Percentiles rank a stretch among this genome's conserved stretches.
These are phyloP conservation scores for Cercospora citrullina DNA, from an alignment of 2,329 filamentous ascomycete genomes.

Conservation along the genomic window DNA sequence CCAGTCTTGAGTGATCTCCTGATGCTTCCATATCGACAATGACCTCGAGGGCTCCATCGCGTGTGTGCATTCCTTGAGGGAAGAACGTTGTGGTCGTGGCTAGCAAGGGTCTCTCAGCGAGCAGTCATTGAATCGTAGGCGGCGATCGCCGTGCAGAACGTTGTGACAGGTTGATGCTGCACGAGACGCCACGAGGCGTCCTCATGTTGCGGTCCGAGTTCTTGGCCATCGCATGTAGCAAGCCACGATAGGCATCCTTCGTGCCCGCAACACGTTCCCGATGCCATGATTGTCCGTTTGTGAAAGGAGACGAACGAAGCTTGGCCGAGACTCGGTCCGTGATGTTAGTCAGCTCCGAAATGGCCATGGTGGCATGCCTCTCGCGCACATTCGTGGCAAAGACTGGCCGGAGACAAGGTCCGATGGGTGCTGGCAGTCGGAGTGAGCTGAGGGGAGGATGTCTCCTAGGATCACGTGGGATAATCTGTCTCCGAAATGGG, in stretches of 20 bases:
- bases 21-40: not conserved
- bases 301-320: not conserved
- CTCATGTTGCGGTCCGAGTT: not conserved
- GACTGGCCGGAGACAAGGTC: not conserved
- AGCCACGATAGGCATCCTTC: not conserved
- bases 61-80: not conserved
- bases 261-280: not conserved
- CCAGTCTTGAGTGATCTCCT: not conserved
- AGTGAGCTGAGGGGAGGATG: not conserved
- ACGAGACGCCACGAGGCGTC: not conserved
- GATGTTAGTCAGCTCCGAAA: not conserved
- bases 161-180: not conserved
- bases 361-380: not conserved
- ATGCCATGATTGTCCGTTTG: not conserved
- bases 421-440: not conserved
- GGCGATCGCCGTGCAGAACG: not conserved
- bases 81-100: not conserved
- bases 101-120: not conserved
- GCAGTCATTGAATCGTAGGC: not conserved
- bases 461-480: not conserved
- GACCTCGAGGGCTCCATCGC: not conserved
- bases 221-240: not conserved
- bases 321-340: not conserved
- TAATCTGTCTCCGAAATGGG: not conserved
- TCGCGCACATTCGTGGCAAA: not conserved